Evolutionary conservation across 768 basidiomycete genomes (phyloP).

Genomic region (Xerocomus brunneocitrinus): DNA sequence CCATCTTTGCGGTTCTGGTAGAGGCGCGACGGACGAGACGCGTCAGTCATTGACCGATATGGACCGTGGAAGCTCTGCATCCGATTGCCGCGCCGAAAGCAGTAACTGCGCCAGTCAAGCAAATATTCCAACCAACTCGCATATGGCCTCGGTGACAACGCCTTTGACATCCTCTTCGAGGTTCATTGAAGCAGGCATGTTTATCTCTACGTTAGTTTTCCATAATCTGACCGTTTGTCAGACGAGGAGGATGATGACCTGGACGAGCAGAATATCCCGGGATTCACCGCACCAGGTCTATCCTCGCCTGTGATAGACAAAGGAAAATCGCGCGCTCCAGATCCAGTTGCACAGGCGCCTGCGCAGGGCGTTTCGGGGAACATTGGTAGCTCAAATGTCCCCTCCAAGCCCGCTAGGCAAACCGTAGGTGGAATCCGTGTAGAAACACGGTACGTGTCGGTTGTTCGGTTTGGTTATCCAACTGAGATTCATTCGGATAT

Average conservation of each 20-base stretch:
- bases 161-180: conserved; percentile 62
- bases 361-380: conserved; percentile 59
- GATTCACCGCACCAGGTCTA: conserved; percentile 64
- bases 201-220: background rate
- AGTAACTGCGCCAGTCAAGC: background rate
- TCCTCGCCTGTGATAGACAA: conserved; percentile 51
- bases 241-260: conserved; percentile 77
- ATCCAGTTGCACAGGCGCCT: conserved; percentile 44
- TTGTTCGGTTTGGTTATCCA: background rate
- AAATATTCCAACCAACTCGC: background rate
- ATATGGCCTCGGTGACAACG: conserved; percentile 34
- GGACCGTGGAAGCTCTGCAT: conserved; percentile 24
- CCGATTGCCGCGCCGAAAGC: conserved; percentile 3
- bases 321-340: conserved; percentile 64
- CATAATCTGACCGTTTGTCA: conserved; percentile 10
- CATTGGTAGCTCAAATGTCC: conserved; percentile 52
- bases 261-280: conserved; percentile 77
- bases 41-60: conserved; percentile 45
- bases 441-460: conserved; percentile 69
- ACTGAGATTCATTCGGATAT: background rate
- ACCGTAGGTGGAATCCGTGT: conserved; percentile 82
- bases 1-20: conserved; percentile 19
- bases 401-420: conserved; percentile 47
- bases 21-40: conserved; percentile 31
- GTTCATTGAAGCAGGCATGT: conserved; percentile 74